These are phyloP conservation scores for Sarocladium strictum DNA, from an alignment of 2,329 filamentous ascomycete genomes.

Conservation along the genomic window DNA sequence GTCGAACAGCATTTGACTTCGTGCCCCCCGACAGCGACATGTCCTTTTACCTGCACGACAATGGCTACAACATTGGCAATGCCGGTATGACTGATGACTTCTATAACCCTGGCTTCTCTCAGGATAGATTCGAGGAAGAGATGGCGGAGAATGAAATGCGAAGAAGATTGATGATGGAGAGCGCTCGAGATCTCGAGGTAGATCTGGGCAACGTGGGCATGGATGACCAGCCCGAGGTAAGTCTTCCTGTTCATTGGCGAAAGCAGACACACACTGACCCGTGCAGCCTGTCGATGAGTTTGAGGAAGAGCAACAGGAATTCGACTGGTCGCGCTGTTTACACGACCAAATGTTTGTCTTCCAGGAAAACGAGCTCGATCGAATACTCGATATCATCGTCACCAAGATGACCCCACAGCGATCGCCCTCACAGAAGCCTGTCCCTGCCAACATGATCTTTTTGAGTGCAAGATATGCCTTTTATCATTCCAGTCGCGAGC, in stretches of 20 bases:
- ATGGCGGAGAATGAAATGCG: slow-evolving; percentile 95
- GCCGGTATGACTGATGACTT: slow-evolving; percentile 83
- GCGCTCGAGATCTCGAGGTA: slow-evolving; percentile 91
- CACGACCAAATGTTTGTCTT: slow-evolving; percentile 99
- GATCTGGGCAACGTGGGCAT: slow-evolving; percentile 93
- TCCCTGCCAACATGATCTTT: slow-evolving; percentile 95
- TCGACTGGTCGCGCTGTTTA: slow-evolving; percentile 89
- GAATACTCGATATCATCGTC: slow-evolving; percentile 91
- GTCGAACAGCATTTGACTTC: slow-evolving; percentile 92
- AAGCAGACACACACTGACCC: neutral
- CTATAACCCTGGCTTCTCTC: slow-evolving; percentile 84
- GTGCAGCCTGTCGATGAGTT: slow-evolving; percentile 65
- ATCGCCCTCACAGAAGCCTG: slow-evolving; percentile 93
- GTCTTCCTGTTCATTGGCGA: slow-evolving; percentile 17
- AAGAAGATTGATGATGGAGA: slow-evolving; percentile 98
- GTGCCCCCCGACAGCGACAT: slow-evolving; percentile 94
- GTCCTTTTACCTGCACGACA: slow-evolving; percentile 89
- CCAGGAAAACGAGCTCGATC: slow-evolving; percentile 85
- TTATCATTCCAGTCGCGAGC: slow-evolving; percentile 84
- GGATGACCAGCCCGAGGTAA: slow-evolving; percentile 88
- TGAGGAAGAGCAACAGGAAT: slow-evolving; percentile 82
- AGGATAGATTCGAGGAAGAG: slow-evolving; percentile 94
- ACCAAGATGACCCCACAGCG: slow-evolving; percentile 97
- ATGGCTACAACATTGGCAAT: slow-evolving; percentile 83
- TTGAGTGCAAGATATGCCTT: slow-evolving; percentile 93